Percentiles rank a stretch among this genome's conserved stretches.
Evolutionary conservation across 2,329 filamentous ascomycete genomes (phyloP).

Genomic region (Ophidiomyces ophidiicola): DNA sequence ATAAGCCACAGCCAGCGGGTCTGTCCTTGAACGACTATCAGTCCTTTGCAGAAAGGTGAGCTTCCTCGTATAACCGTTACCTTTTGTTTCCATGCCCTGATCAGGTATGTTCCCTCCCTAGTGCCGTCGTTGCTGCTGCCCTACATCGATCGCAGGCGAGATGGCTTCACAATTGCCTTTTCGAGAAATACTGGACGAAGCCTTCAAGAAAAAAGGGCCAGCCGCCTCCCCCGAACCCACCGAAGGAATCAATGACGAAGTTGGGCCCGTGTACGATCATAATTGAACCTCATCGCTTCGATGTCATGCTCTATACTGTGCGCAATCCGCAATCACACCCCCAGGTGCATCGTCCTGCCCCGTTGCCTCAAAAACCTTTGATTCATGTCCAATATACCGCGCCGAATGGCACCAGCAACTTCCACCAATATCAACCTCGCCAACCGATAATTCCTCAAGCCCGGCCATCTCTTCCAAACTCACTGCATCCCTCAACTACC

Average conservation of each 20-base stretch:
- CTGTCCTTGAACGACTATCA: constrained; percentile 46
- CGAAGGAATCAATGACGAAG: constrained; percentile 42
- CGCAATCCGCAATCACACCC: constrained; percentile 37
- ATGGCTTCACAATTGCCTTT: constrained; percentile 44
- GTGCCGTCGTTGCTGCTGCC: constrained; percentile 46
- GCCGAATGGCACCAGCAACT: constrained; percentile 28
- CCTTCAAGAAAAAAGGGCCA: constrained; percentile 44
- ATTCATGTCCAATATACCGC: constrained; percentile 35
- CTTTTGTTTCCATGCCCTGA: neutral
- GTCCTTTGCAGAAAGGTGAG: constrained; percentile 45
- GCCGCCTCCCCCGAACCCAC: constrained; percentile 35
- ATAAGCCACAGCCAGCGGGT: constrained; percentile 37
- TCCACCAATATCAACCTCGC: constrained; percentile 34
- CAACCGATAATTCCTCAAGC: constrained; percentile 16
- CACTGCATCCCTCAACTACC: constrained; percentile 18
- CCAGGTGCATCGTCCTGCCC: constrained; percentile 14
- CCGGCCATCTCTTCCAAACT: constrained; percentile 19
- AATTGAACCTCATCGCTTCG: constrained; percentile 52
- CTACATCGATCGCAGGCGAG: constrained; percentile 48
- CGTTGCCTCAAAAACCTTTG: constrained; percentile 27
- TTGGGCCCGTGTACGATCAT: constrained; percentile 48
- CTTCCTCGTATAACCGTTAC: neutral
- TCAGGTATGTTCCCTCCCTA: constrained; percentile 21
- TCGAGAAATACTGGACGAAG: constrained; percentile 48
- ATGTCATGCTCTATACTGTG: constrained; percentile 45